Percentiles rank a stretch among this genome's conserved stretches.
phyloP scores from a whole-genome alignment of 345 rosid genomes.

The Salix brachista region DNA sequence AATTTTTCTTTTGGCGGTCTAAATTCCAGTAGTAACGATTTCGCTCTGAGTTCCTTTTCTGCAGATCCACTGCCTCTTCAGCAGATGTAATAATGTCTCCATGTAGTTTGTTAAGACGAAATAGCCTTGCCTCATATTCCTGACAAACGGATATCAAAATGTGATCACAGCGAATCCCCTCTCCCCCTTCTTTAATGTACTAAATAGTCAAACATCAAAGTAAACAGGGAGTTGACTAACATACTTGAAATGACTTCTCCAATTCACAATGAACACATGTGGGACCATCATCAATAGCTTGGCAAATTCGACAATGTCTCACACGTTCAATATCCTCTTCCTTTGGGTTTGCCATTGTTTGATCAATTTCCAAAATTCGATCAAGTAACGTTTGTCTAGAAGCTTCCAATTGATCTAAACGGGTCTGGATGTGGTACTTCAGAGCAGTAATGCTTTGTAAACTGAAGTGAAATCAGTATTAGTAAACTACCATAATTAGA shows the following conservation, averaged over 20 bases:
- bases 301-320: slow-evolving; percentile 66
- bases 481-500: slow-evolving; percentile 16
- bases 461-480: slow-evolving; percentile 39
- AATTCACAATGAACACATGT: slow-evolving; percentile 79
- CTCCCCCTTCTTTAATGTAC: not conserved
- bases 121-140: slow-evolving; percentile 90
- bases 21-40: slow-evolving; percentile 78
- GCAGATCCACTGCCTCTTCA: slow-evolving; percentile 72
- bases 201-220: slow-evolving; percentile 10
- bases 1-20: slow-evolving; percentile 44
- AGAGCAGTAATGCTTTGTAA: slow-evolving; percentile 65
- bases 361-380: slow-evolving; percentile 65
- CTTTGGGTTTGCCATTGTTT: slow-evolving; percentile 74
- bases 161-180: not conserved
- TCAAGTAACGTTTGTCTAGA: slow-evolving; percentile 62
- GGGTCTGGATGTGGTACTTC: slow-evolving; percentile 80
- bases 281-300: slow-evolving; percentile 67
- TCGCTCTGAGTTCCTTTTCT: slow-evolving; percentile 69
- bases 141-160: slow-evolving; percentile 26
- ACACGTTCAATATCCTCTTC: slow-evolving; percentile 71
- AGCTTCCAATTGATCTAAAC: slow-evolving; percentile 64
- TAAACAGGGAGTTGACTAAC: slow-evolving; percentile 14
- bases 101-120: slow-evolving; percentile 64
- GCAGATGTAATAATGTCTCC: slow-evolving; percentile 67
- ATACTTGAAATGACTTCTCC: slow-evolving; percentile 77